These are phyloP conservation scores for Aquilaria sinensis DNA, from an alignment of 345 rosid genomes.

Conservation along the genomic window DNA sequence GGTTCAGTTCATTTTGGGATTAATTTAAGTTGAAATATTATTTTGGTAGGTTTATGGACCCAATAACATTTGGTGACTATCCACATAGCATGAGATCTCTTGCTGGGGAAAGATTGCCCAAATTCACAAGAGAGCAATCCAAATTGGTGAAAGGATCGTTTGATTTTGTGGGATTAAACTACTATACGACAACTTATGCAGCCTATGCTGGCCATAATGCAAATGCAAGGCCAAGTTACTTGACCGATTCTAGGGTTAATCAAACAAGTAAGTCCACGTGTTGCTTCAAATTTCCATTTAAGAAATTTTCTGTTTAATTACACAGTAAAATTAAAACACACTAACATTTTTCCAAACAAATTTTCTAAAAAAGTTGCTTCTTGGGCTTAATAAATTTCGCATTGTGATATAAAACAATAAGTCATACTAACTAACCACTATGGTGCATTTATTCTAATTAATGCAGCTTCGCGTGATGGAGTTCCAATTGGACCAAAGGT, in stretches of 20 bases:
- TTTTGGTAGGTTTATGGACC: slow-evolving; percentile 37
- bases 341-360: background rate
- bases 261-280: slow-evolving; percentile 20
- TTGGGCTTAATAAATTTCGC: background rate
- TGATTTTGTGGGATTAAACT: slow-evolving; percentile 49
- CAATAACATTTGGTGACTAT: slow-evolving; percentile 35
- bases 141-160: slow-evolving; percentile 35
- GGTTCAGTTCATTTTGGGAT: too few species aligned
- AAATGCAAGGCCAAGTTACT: slow-evolving; percentile 12
- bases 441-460: background rate
- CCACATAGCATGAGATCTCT: slow-evolving; percentile 27
- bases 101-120: slow-evolving; percentile 32
- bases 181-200: slow-evolving; percentile 35
- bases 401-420: too few species aligned
- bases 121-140: slow-evolving; percentile 27
- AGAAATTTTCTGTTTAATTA: background rate
- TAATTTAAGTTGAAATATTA: background rate
- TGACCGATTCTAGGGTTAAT: slow-evolving; percentile 27
- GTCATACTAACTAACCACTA: too few species aligned
- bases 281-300: background rate
- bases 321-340: background rate
- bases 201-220: background rate
- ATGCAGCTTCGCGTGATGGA: slow-evolving; percentile 12
- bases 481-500: slow-evolving; percentile 18
- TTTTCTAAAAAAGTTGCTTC: background rate